phyloP scores from a whole-genome alignment of 495 filamentous ascomycete genomes.

The Xylaria nigripes region DNA sequence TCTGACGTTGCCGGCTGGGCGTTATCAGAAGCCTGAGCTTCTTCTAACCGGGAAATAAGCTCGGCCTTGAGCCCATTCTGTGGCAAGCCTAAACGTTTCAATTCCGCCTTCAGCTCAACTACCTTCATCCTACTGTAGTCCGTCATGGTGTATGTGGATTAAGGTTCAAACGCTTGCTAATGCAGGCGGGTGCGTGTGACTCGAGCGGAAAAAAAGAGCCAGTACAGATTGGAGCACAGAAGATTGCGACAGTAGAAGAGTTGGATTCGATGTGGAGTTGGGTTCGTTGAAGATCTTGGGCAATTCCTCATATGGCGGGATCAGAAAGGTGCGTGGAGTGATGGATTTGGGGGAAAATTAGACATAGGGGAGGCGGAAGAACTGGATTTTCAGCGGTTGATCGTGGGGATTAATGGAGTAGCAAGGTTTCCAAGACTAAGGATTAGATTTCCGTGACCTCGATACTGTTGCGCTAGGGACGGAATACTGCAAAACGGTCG shows the following conservation, averaged over 20 bases:
- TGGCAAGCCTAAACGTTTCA: conserved; percentile 48
- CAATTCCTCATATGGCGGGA: not conserved
- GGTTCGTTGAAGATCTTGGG: not conserved
- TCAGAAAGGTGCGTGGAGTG: not conserved
- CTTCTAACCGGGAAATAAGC: conserved; percentile 46
- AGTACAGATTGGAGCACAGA: not conserved
- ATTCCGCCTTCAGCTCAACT: conserved; percentile 48
- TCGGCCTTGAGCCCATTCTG: conserved; percentile 50
- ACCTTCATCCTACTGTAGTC: conserved; percentile 54
- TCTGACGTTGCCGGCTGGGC: conserved; percentile 7
- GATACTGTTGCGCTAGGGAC: not conserved
- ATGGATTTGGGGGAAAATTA: not conserved
- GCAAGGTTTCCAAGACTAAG: not conserved
- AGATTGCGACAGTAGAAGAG: not conserved
- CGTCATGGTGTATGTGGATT: conserved; percentile 31
- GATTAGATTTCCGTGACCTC: not conserved
- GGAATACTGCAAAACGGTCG: not conserved
- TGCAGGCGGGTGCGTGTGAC: not conserved
- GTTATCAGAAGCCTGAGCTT: conserved; percentile 20
- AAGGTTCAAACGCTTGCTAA: not conserved
- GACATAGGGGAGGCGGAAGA: not conserved
- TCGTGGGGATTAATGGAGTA: not conserved
- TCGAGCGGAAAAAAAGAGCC: not conserved
- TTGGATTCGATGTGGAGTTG: not conserved
- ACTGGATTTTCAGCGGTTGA: not conserved